These are phyloP conservation scores for Ophiostoma ips DNA, from an alignment of 2,329 filamentous ascomycete genomes.

Conservation along the genomic window DNA sequence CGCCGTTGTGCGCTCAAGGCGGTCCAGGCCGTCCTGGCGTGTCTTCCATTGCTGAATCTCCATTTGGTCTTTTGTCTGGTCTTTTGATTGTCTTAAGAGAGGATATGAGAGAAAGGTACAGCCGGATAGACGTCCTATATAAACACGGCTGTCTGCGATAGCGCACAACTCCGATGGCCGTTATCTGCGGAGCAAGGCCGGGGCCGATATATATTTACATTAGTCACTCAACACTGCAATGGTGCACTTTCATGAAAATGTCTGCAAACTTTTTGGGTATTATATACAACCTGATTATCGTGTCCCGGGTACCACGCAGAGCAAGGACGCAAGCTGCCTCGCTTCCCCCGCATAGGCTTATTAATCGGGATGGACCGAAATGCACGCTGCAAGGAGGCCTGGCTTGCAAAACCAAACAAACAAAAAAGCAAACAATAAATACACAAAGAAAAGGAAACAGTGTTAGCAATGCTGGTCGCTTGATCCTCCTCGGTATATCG, in stretches of 20 bases:
- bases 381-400: neutral
- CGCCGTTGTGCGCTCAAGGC: conserved; percentile 30
- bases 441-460: conserved; percentile 1
- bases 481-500: neutral
- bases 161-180: neutral
- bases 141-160: neutral
- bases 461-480: conserved; percentile 4
- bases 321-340: neutral
- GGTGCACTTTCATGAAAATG: neutral
- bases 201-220: no score
- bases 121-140: no score
- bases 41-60: conserved; percentile 37
- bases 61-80: neutral
- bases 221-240: neutral
- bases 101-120: no score
- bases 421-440: neutral
- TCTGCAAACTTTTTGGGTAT: neutral
- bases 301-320: neutral
- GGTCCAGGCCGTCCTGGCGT: conserved; percentile 40
- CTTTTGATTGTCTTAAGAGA: no score
- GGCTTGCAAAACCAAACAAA: neutral
- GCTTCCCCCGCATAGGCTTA: neutral
- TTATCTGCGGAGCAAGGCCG: neutral
- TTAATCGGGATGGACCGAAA: neutral
- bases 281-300: conserved; percentile 1